Evolutionary conservation across 306 rosid species (phyloP), one percentile per base, ranked within the genome.

Genomic region (Cucumis cinereus): DNA sequence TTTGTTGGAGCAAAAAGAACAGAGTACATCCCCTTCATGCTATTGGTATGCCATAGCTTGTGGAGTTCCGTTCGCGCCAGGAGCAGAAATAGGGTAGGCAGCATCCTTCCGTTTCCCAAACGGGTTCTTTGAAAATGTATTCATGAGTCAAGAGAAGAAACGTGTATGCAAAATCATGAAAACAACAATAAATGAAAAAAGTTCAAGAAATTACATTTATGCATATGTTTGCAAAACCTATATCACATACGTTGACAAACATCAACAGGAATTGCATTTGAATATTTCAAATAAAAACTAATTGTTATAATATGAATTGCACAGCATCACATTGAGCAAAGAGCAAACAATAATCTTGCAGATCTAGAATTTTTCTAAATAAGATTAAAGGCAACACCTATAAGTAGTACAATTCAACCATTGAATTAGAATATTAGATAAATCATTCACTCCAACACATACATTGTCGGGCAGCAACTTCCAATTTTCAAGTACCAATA

Each of bases 1-100:
- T 82, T 88, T 85, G 86, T 83, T 79, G 90, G 78, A 87, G 90
- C 96, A 87, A 86, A 90, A 88, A 83, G 86, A 89, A 83, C 93
- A 93, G 90, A 89, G 90, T 86, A 93, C 98, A 93, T 86, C 97
- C 98, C 98, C 96, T 86, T 91, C 96, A 83, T 77, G 85, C 92
- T 94, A 91, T 88, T 90, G 95, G 78, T 92, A 94, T 63, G 93
- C 78, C 93, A 90, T 62, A 28, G 95, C 76, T 41, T 88, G 90
- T 63, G 89, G 88, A 79, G 92, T 74, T 84, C 97, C 97, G 54
- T 92, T 92, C 64, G 79, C 83, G 77, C 83, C 79, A 74, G 96
- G 83, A 67, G 77, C 87, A 49, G 85, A 86, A 78, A 68, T 77
- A 53, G 86, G 81, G 83, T 84, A 47, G 80, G 59, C 77, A 16